Conservation (phyloP, 2,329 filamentous ascomycete species). For the Thelonectria olida region DNA sequence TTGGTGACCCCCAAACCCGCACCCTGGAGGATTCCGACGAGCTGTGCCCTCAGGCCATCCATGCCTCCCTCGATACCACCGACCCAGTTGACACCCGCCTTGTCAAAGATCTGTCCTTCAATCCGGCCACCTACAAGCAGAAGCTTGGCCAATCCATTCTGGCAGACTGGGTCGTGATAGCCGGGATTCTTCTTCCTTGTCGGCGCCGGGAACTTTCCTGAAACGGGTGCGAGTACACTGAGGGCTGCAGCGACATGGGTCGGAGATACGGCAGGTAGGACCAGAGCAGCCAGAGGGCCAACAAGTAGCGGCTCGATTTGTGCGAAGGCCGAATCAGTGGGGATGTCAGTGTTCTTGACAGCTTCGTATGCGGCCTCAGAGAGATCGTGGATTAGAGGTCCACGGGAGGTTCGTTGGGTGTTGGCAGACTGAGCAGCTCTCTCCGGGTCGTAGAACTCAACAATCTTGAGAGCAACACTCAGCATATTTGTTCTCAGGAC, state of each 20-base stretch:
- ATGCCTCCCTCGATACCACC: slow-evolving; percentile 83
- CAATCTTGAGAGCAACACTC: slow-evolving; percentile 81
- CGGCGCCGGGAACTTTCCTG: slow-evolving; percentile 80
- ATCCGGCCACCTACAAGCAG: slow-evolving; percentile 86
- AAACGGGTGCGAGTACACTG: slow-evolving; percentile 77
- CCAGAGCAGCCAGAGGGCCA: slow-evolving; percentile 82
- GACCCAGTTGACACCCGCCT: slow-evolving; percentile 71
- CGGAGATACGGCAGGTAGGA: slow-evolving; percentile 85
- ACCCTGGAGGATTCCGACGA: slow-evolving; percentile 83
- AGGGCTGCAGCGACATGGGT: slow-evolving; percentile 84
- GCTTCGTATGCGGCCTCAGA: slow-evolving; percentile 62
- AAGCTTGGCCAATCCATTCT: slow-evolving; percentile 86
- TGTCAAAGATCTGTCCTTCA: slow-evolving; percentile 85
- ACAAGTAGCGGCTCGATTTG: slow-evolving; percentile 79
- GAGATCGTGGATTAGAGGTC: slow-evolving; percentile 59
- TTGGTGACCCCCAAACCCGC: slow-evolving; percentile 80
- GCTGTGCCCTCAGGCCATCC: slow-evolving; percentile 80
- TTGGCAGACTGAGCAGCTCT: slow-evolving; percentile 45
- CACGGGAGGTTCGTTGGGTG: slow-evolving; percentile 41
- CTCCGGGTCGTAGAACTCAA: slow-evolving; percentile 79
- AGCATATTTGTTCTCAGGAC: slow-evolving; percentile 92
- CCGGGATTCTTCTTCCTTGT: slow-evolving; percentile 78
- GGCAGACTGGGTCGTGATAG: slow-evolving; percentile 82
- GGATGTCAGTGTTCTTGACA: slow-evolving; percentile 50
- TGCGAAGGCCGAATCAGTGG: slow-evolving; percentile 55